Evolutionary conservation across 257 asterid genomes (phyloP).

Genomic region (Paulownia fortunei): DNA sequence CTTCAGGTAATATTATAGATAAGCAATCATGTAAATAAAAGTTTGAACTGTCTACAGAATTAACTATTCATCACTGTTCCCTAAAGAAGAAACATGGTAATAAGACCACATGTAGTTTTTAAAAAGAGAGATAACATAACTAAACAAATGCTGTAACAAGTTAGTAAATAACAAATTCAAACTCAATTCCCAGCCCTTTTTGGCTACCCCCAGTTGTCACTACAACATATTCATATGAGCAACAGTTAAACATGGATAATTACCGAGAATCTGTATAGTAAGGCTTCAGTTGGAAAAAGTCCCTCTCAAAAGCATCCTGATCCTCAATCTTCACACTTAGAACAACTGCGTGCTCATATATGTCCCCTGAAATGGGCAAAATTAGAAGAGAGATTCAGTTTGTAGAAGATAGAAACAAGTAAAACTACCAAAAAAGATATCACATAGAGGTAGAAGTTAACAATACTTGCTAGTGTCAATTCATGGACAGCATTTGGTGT

Average conservation of each 20-base stretch:
- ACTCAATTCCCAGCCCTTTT: background rate
- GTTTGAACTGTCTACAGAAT: conserved; percentile 3
- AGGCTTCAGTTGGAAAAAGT: conserved; percentile 91
- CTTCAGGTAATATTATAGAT: background rate
- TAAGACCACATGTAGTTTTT: background rate
- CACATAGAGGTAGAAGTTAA: conserved; percentile 12
- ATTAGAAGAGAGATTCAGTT: conserved; percentile 19
- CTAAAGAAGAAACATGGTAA: background rate
- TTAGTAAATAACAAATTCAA: background rate
- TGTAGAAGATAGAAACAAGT: background rate
- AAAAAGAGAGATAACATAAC: background rate
- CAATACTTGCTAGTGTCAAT: conserved; percentile 62
- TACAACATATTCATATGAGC: background rate
- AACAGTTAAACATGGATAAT: conserved; percentile 21
- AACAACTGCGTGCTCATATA: conserved; percentile 92
- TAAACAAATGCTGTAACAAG: background rate
- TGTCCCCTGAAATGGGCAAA: conserved; percentile 66
- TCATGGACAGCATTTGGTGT: conserved; percentile 63
- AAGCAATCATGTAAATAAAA: background rate
- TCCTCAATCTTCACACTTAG: conserved; percentile 88
- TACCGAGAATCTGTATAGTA: conserved; percentile 94
- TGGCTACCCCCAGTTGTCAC: background rate
- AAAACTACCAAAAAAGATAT: conserved; percentile 1
- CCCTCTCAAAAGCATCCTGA: conserved; percentile 95
- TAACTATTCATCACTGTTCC: background rate